Base-by-base conservation (phyloP, 768 basidiomycete species). In the Xerocomellus dryophilus region DNA sequence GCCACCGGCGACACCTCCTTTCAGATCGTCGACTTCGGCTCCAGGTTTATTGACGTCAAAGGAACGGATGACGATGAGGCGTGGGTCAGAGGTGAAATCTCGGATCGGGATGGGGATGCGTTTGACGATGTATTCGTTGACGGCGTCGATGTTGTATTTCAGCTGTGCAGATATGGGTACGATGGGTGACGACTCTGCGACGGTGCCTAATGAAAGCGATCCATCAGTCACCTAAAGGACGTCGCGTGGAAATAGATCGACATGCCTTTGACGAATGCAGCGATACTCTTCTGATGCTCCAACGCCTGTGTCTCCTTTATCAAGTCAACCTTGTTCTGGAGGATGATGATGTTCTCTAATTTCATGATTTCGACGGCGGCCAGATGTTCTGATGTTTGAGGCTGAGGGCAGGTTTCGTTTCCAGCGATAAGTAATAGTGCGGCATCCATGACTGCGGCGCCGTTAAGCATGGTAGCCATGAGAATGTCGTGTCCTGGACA, bases 391-490 rank as follows among this genome's bases (percentile, higher is more conserved):
- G 92, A 94, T 20, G 97, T 99, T 73, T 99, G 97, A 1, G 97
- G 97, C 68, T 99, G 97, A 2, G 96, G 97, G 71, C 97, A 98
- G 3, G 93, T 92, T 79, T 99, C 97, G 74, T 99, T 99, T 27
- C 91, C 97, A 20, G 97, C 97, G 54, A 99, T 84, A 50, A 99
- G 86, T 1, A 99, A 81, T 0, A 98, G 77, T 5, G 97, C 97
- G 50, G 95, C 97, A 74, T 98, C 95, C 97, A 98, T 99, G 78
- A 98, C 96, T 10, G 97, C 97, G 39, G 97, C 97, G 72, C 96
- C 97, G 81, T 98, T 98, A 63, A 99, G 79, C 97, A 99, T 99
- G 60, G 96, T 99, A 47, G 97, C 97, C 97, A 99, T 99, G 72
- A 99, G 86, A 85, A 99, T 98, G 73, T 98, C 94, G 83, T 96